Evolutionary conservation across 2,329 filamentous ascomycete genomes (phyloP), one percentile per base, ranked within the genome.

Genomic region (Botryosphaeria dothidea): DNA sequence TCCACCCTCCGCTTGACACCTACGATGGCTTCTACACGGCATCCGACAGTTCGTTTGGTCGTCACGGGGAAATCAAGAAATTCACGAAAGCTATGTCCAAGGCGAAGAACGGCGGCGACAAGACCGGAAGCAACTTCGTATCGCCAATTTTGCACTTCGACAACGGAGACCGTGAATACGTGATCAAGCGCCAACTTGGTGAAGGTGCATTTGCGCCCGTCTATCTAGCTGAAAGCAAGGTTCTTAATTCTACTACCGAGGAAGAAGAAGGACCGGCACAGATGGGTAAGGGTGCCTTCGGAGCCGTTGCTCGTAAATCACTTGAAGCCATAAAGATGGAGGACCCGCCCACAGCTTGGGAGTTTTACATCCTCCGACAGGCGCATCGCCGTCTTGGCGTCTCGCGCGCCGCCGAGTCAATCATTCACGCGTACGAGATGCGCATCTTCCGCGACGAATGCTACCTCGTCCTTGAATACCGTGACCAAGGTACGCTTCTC

Each of bases 321-420:
- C 83, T 95, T 4, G 93, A 97, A 77, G 95, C 95, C 1, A 84
- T 99, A 70, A 99, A 99, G 79, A 93, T 97, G 88, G 95, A 99
- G 79, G 85, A 89, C 34, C 92, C 93, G 0, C 92, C 94, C 0
- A 90, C 89, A 4, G 85, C 91, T 0, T 99, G 95, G 95, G 95
- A 99, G 74, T 99, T 98, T 74, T 91, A 97, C 79, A 96, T 99
- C 78, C 92, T 98, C 82, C 90, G 92, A 1, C 86, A 92, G 64
- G 88, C 91, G 1, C 92, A 94, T 68, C 82, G 86, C 23, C 90
- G 95, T 0, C 83, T 99, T 0, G 90, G 89, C 0, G 84, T 89
- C 0, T 86, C 79, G 7, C 88, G 94, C 15, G 90, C 90, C 0
- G 84, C 88, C 0, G 88, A 92, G 3, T 96, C 92, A 15, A 84